Percentiles rank a stretch among this genome's conserved stretches.
Conservation (phyloP, 2,329 filamentous ascomycete species). For the Fusarium protoensiforme region DNA sequence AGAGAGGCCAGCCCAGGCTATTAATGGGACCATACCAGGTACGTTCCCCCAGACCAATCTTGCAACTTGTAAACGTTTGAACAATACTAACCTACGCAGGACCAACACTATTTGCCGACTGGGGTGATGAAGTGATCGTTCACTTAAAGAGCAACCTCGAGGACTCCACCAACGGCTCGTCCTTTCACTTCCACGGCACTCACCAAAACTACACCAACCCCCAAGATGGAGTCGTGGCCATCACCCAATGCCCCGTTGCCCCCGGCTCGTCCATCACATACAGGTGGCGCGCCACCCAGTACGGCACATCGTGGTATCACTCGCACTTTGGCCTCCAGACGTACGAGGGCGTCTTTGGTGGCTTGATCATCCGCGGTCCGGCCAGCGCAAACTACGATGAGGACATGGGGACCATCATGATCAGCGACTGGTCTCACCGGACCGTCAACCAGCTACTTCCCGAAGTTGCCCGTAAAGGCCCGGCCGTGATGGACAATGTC, state of each 20-base stretch:
- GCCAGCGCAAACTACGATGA: conserved; percentile 69
- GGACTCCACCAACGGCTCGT: conserved; percentile 63
- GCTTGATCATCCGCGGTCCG: conserved; percentile 71
- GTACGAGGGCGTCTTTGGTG: conserved; percentile 68
- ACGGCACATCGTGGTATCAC: conserved; percentile 71
- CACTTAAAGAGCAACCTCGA: conserved; percentile 63
- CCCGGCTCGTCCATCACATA: conserved; percentile 67
- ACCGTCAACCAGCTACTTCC: conserved; percentile 52
- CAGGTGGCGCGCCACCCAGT: conserved; percentile 65
- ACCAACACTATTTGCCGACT: conserved; percentile 66
- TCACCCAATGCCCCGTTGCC: conserved; percentile 63
- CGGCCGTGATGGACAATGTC: conserved; percentile 54
- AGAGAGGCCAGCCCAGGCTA: conserved; percentile 53
- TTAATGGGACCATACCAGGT: conserved; percentile 69
- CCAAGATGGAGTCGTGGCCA: conserved; percentile 65
- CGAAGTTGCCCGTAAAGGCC: conserved; percentile 25
- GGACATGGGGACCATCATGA: conserved; percentile 68
- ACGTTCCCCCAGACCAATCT: not conserved
- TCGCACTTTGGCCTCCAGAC: conserved; percentile 65
- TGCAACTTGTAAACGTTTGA: not conserved
- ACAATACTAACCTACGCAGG: conserved; percentile 41
- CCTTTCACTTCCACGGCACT: conserved; percentile 73
- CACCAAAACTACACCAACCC: conserved; percentile 65
- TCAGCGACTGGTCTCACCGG: conserved; percentile 69
- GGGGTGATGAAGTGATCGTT: conserved; percentile 60